Conservation (phyloP, 371 early-diverging fungal species). For the Thermomucor indicae-seudaticae region DNA sequence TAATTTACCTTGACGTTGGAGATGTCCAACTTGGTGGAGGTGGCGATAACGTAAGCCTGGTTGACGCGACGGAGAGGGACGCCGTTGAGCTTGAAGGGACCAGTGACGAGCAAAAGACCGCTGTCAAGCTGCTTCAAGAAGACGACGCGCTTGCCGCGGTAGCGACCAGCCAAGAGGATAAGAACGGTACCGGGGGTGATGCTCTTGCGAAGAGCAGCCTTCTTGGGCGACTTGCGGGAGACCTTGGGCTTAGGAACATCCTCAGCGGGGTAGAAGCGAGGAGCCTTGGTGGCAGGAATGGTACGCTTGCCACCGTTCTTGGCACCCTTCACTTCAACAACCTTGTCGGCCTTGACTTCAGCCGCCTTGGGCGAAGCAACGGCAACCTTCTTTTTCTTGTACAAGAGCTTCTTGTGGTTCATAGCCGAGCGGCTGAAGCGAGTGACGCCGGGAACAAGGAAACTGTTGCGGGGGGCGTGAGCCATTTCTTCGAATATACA, state of each 20-base stretch:
- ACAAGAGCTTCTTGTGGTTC: conserved; percentile 80
- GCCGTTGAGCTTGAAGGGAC: conserved; percentile 98
- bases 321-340: conserved; percentile 71
- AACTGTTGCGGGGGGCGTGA: conserved; percentile 70
- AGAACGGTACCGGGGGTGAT: conserved; percentile 98
- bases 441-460: conserved; percentile 80
- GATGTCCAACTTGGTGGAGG: conserved; percentile 95
- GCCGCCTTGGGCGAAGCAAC: conserved; percentile 49
- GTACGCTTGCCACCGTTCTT: conserved; percentile 82
- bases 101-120: conserved; percentile 95
- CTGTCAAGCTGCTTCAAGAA: conserved; percentile 95
- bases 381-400: conserved; percentile 73
- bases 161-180: conserved; percentile 95
- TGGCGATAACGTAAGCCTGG: conserved; percentile 98
- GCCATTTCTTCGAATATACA: conserved; percentile 42
- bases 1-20: conserved; percentile 63
- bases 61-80: conserved; percentile 97
- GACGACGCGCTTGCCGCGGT: conserved; percentile 98
- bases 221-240: conserved; percentile 76
- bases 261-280: conserved; percentile 86
- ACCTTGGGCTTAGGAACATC: conserved; percentile 77
- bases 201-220: conserved; percentile 75
- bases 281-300: conserved; percentile 70
- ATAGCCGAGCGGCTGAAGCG: conserved; percentile 78
- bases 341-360: conserved; percentile 54